Evolutionary conservation across 106 monocot species (phyloP).

Genomic region (Allium fistulosum): DNA sequence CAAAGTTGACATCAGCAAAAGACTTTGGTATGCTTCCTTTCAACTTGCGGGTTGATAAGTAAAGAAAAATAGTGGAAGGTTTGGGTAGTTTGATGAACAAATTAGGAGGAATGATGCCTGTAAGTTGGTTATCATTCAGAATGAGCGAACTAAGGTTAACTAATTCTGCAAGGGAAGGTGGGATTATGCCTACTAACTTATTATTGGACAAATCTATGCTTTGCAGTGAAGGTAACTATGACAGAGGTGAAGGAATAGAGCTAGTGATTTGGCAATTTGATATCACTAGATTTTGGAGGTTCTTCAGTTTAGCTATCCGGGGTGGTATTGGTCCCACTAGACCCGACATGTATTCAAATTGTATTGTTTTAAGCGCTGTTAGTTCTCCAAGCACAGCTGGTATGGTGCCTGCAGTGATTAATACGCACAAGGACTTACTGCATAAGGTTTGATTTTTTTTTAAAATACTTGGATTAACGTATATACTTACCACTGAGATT

Average conservation of each 20-base stretch:
- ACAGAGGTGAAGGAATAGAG: background rate
- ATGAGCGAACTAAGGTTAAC: constrained; percentile 15
- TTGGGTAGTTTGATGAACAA: background rate
- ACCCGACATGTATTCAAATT: background rate
- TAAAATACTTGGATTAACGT: too few species aligned
- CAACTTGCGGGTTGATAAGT: constrained; percentile 19
- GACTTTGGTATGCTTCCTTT: background rate
- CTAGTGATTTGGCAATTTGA: background rate
- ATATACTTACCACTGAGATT: too few species aligned
- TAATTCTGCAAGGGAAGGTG: background rate
- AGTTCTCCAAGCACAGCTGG: background rate
- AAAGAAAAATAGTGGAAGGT: background rate
- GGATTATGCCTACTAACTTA: background rate
- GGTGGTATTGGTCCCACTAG: background rate
- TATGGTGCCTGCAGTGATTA: background rate
- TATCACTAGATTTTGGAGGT: background rate
- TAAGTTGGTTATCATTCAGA: background rate
- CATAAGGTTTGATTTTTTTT: too few species aligned
- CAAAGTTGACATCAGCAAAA: constrained; percentile 7
- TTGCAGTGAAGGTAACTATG: background rate
- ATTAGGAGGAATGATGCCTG: constrained; percentile 17
- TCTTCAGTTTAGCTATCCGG: background rate
- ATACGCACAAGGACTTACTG: too few species aligned
- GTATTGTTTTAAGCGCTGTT: background rate
- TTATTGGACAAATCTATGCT: background rate